phyloP scores from a whole-genome alignment of 2,329 filamentous ascomycete species.

The Chalara sp. region DNA sequence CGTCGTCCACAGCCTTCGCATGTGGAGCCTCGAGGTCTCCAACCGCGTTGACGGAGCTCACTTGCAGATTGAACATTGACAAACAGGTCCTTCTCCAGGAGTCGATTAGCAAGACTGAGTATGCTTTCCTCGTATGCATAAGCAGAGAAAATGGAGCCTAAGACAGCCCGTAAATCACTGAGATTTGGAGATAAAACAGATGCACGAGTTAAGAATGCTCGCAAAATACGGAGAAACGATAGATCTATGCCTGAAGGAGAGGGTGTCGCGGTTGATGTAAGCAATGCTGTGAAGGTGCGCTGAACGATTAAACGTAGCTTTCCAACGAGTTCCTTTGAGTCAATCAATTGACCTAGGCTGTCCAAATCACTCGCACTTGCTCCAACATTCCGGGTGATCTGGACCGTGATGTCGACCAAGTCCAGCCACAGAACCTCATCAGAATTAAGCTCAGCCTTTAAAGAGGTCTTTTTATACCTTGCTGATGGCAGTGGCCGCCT shows the following conservation, averaged over 20 bases:
- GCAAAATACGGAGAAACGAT: conserved; percentile 82
- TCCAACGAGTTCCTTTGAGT: conserved; percentile 54
- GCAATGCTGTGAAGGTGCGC: conserved; percentile 79
- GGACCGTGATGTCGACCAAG: conserved; percentile 53
- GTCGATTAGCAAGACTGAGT: conserved; percentile 72
- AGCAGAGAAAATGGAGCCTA: conserved; percentile 86
- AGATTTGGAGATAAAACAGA: conserved; percentile 77
- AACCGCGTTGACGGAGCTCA: conserved; percentile 72
- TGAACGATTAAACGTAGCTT: conserved; percentile 77
- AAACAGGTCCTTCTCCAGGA: conserved; percentile 86
- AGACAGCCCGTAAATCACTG: conserved; percentile 76
- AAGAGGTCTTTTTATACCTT: conserved; percentile 43
- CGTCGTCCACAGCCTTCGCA: conserved; percentile 81
- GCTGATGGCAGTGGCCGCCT: conserved; percentile 29
- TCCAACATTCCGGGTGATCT: conserved; percentile 58
- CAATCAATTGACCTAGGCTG: conserved; percentile 29
- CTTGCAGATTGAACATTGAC: conserved; percentile 71
- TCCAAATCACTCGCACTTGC: conserved; percentile 40
- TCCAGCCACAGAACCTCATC: conserved; percentile 55
- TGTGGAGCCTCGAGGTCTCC: conserved; percentile 78
- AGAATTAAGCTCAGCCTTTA: conserved; percentile 37
- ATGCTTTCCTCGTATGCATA: conserved; percentile 95
- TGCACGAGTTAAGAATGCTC: conserved; percentile 80
- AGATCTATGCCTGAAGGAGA: conserved; percentile 41
- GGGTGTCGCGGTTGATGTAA: conserved; percentile 61